Evolutionary conservation across 2,329 filamentous ascomycete species (phyloP).

Genomic region (Fusarium sororula): DNA sequence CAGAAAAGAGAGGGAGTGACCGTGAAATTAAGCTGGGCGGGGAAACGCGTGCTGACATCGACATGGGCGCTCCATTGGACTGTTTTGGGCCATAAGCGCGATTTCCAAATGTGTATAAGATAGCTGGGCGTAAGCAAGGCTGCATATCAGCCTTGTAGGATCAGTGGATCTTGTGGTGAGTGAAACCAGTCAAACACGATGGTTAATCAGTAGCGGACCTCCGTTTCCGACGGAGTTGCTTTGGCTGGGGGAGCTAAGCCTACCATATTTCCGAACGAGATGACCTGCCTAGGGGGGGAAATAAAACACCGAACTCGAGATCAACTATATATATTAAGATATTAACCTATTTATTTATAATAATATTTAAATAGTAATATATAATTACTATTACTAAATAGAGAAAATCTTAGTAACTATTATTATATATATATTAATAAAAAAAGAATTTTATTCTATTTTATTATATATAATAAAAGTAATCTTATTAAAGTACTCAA

Average conservation of each 20-base stretch:
- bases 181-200: background rate
- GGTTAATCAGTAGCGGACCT: background rate
- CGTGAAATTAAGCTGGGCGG: background rate
- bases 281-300: too few relatives aligned
- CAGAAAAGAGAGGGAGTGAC: background rate
- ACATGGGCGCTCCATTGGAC: background rate
- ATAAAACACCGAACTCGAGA: too few relatives aligned
- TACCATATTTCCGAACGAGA: background rate
- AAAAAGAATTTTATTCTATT: too few relatives aligned
- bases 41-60: background rate
- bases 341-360: too few relatives aligned
- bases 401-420: too few relatives aligned
- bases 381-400: too few relatives aligned
- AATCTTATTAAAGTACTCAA: too few relatives aligned
- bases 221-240: background rate
- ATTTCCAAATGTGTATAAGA: conserved; percentile 4
- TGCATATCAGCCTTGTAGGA: conserved; percentile 2
- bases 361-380: too few relatives aligned
- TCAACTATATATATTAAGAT: too few relatives aligned
- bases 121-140: conserved; percentile 12
- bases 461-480: too few relatives aligned
- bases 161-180: background rate
- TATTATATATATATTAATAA: too few relatives aligned
- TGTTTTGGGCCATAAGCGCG: conserved; percentile 6
- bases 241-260: background rate